A percentile compares a stretch with the other conserved stretches of the same genome.
Evolutionary conservation across 495 filamentous ascomycete genomes (phyloP).

Genomic region (Penicillium desertorum): DNA sequence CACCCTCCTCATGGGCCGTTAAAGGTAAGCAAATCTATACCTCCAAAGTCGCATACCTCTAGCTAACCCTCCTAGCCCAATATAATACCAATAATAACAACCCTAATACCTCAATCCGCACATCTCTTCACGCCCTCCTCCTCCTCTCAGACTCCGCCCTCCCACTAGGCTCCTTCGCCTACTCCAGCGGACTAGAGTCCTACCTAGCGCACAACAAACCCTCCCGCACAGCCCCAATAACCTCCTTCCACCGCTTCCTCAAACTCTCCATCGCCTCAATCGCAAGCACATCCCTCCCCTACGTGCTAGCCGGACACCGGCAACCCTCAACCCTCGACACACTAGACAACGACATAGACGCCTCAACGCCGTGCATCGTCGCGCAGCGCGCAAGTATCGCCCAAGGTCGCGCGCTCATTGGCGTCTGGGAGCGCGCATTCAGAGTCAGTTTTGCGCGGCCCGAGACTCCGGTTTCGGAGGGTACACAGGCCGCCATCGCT

Average conservation of each 20-base stretch:
- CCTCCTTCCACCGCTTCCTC: conserved; percentile 72
- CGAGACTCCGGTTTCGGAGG: background rate
- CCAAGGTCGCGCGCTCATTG: conserved; percentile 81
- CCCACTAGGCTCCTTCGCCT: conserved; percentile 94
- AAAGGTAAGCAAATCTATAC: conserved; percentile 3
- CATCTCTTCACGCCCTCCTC: conserved; percentile 71
- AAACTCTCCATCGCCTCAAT: conserved; percentile 73
- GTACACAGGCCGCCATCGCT: conserved; percentile 28
- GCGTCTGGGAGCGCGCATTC: conserved; percentile 84
- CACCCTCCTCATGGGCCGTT: conserved; percentile 23
- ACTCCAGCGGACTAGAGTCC: conserved; percentile 90
- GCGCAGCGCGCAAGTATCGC: conserved; percentile 78
- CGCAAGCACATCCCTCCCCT: conserved; percentile 79
- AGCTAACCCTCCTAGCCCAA: conserved; percentile 4
- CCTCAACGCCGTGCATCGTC: conserved; percentile 81
- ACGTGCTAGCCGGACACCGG: conserved; percentile 73
- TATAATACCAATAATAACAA: conserved; percentile 16
- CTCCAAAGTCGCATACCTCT: background rate
- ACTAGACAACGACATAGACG: conserved; percentile 85
- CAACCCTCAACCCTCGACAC: conserved; percentile 54
- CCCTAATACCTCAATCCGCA: conserved; percentile 15
- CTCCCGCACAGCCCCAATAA: conserved; percentile 34
- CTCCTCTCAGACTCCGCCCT: conserved; percentile 94
- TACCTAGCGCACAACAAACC: conserved; percentile 78
- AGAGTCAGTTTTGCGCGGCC: conserved; percentile 33